Evolutionary conservation across 1,139 yeast species (phyloP).

Genomic region (Lodderomyces beijingensis): DNA sequence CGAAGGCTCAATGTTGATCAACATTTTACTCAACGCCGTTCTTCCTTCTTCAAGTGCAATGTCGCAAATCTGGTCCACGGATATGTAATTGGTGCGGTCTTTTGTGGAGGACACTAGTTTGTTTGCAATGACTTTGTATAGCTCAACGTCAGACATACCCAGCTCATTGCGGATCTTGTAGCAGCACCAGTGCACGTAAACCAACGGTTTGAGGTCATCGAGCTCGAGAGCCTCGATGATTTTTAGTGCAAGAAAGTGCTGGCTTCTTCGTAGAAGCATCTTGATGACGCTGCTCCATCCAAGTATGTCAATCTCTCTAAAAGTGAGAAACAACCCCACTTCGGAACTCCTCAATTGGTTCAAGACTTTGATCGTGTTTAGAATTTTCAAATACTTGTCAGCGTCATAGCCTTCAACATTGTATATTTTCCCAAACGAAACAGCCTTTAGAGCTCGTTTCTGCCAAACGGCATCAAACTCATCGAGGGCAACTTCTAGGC

Average conservation of each 20-base stretch:
- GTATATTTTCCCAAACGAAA: conserved; percentile 80
- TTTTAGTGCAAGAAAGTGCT: conserved; percentile 61
- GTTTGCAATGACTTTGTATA: conserved; percentile 47
- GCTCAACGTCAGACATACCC: conserved; percentile 53
- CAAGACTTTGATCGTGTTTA: conserved; percentile 60
- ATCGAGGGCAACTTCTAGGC: conserved; percentile 70
- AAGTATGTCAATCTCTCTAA: conserved; percentile 44
- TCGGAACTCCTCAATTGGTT: conserved; percentile 63
- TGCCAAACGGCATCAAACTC: conserved; percentile 81
- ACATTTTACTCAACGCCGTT: conserved; percentile 54
- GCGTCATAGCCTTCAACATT: conserved; percentile 45
- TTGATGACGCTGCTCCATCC: conserved; percentile 55
- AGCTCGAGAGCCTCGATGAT: conserved; percentile 51
- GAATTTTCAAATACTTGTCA: conserved; percentile 55
- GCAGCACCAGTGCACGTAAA: conserved; percentile 82
- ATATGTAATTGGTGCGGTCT: conserved; percentile 29
- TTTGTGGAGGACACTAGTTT: conserved; percentile 31
- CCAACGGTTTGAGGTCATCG: conserved; percentile 43
- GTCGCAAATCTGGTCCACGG: conserved; percentile 62
- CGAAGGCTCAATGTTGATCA: conserved; percentile 67
- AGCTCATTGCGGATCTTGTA: conserved; percentile 56
- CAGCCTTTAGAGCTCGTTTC: conserved; percentile 73
- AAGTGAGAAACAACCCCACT: conserved; percentile 67
- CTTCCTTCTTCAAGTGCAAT: conserved; percentile 86
- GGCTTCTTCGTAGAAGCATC: conserved; percentile 55